Conservation (phyloP, 805 yeast species). For the Candida odintsovae region DNA sequence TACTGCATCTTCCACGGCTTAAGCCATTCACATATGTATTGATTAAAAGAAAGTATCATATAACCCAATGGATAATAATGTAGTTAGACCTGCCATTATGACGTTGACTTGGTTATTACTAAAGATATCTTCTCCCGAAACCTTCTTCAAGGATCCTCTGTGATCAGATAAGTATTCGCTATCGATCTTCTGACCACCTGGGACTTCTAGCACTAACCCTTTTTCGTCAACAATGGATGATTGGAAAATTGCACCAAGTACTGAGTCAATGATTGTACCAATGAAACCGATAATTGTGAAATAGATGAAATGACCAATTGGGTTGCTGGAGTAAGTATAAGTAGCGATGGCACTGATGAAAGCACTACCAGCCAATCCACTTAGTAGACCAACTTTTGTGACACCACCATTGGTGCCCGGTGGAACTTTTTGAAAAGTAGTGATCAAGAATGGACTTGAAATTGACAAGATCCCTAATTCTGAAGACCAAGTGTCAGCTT, state of each 20-base stretch:
- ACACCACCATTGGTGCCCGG: slow-evolving; percentile 45
- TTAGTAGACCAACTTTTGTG: slow-evolving; percentile 29
- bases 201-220: slow-evolving; percentile 23
- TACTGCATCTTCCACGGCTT: too few species aligned
- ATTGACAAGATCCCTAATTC: slow-evolving; percentile 39
- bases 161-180: slow-evolving; percentile 17
- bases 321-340: slow-evolving; percentile 16
- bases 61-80: slow-evolving; percentile 24
- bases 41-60: slow-evolving; percentile 11
- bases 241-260: slow-evolving; percentile 37
- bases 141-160: slow-evolving; percentile 16
- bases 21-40: background rate
- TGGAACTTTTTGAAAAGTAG: slow-evolving; percentile 35
- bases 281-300: slow-evolving; percentile 28
- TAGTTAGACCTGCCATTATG: slow-evolving; percentile 27
- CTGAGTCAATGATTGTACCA: slow-evolving; percentile 36
- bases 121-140: slow-evolving; percentile 31
- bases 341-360: slow-evolving; percentile 27
- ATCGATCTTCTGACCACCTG: slow-evolving; percentile 30
- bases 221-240: slow-evolving; percentile 29
- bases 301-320: slow-evolving; percentile 20
- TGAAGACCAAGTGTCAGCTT: slow-evolving; percentile 43
- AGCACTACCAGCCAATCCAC: slow-evolving; percentile 32
- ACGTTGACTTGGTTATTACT: slow-evolving; percentile 37
- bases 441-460: slow-evolving; percentile 32